Conservation (phyloP, 208 protist species). For the Crithidia mellificae region DNA sequence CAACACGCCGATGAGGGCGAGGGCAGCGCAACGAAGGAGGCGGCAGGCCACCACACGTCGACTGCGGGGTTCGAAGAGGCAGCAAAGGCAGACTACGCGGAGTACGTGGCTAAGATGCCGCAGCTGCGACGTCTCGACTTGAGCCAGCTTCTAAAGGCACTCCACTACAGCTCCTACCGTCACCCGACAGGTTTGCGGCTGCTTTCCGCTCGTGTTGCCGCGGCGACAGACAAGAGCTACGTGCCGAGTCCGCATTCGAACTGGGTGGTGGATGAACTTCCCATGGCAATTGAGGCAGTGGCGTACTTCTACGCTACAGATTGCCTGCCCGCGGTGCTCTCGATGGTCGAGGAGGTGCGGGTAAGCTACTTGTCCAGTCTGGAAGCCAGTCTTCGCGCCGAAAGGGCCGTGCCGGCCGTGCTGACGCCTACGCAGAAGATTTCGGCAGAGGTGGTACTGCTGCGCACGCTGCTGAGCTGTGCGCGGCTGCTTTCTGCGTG, state of each 20-base stretch:
- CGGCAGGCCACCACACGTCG: no score
- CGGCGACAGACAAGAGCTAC: background rate
- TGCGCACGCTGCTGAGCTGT: conserved; percentile 29
- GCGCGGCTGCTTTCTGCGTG: conserved; percentile 16
- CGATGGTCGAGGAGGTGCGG: conserved; percentile 20
- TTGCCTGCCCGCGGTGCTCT: conserved; percentile 17
- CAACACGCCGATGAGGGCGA: no score
- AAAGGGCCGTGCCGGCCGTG: background rate
- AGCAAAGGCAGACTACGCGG: background rate
- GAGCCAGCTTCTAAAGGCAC: conserved; percentile 38
- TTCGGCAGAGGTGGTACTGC: conserved; percentile 12
- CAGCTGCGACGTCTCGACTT: conserved; percentile 45
- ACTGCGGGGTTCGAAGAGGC: background rate
- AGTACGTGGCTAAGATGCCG: conserved; percentile 13
- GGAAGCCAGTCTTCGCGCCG: no score
- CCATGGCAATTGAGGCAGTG: conserved; percentile 25
- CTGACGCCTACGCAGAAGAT: conserved; percentile 9
- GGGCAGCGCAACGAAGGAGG: no score
- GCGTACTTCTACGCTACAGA: conserved; percentile 33
- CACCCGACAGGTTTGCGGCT: conserved; percentile 52
- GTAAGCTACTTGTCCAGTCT: conserved; percentile 2
- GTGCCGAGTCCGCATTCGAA: background rate
- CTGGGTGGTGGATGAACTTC: conserved; percentile 1
- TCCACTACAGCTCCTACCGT: conserved; percentile 55
- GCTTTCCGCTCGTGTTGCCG: conserved; percentile 43